Conservation (phyloP, 202 grass and related monocot genomes). For the Elaeis oleifera region DNA sequence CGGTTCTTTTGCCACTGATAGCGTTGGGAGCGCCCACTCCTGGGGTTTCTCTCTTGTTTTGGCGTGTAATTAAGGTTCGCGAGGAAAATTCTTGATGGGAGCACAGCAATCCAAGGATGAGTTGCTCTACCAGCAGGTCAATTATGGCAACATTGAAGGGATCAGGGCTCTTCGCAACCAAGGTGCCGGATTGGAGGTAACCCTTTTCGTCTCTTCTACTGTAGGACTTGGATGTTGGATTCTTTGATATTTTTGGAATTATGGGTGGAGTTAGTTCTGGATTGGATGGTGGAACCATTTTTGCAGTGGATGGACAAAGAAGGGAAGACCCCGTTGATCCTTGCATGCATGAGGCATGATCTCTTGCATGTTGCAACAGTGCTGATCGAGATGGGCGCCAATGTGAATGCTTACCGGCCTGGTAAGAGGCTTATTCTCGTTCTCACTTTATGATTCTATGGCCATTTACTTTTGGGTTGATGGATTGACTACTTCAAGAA, state of each 20-base stretch:
- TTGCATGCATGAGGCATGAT: slow-evolving; percentile 63
- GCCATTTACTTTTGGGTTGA: not conserved
- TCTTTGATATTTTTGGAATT: slow-evolving; percentile 9
- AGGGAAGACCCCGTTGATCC: slow-evolving; percentile 76
- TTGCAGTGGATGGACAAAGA: slow-evolving; percentile 95
- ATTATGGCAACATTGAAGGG: slow-evolving; percentile 65
- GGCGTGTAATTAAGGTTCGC: no score
- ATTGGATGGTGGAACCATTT: not conserved
- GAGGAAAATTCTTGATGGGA: slow-evolving; percentile 38
- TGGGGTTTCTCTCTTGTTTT: no score
- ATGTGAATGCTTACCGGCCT: slow-evolving; percentile 68
- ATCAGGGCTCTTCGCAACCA: slow-evolving; percentile 49
- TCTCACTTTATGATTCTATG: not conserved
- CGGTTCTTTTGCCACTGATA: no score
- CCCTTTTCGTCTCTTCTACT: not conserved
- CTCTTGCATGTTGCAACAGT: slow-evolving; percentile 50
- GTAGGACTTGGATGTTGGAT: not conserved
- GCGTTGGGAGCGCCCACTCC: no score
- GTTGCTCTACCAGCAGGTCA: slow-evolving; percentile 86
- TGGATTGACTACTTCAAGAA: no score
- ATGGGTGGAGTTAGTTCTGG: not conserved
- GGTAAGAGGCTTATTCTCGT: slow-evolving; percentile 29
- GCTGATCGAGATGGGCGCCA: slow-evolving; percentile 66
- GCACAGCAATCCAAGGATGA: slow-evolving; percentile 78
- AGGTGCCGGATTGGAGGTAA: slow-evolving; percentile 72